Conservation (phyloP, 2,329 filamentous ascomycete species). For the Blumeria graminis region DNA sequence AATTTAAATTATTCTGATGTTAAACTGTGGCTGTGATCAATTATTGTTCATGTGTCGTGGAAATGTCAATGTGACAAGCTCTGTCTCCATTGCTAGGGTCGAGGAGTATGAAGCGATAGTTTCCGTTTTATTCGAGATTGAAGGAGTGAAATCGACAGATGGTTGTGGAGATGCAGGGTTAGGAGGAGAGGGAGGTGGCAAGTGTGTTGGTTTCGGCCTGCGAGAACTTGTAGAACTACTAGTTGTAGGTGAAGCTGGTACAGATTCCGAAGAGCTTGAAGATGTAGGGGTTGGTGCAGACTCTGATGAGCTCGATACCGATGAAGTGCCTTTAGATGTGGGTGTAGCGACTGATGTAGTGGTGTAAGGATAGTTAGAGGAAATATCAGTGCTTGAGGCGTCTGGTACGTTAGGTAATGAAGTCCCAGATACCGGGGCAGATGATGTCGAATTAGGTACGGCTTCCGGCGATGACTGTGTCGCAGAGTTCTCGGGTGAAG, state of each 20-base stretch:
- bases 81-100: conserved; percentile 3
- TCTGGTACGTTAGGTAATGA: too few species aligned
- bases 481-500: neutral
- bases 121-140: neutral
- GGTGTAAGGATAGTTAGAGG: too few species aligned
- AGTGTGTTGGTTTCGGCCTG: neutral
- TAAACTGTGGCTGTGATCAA: conserved; percentile 3
- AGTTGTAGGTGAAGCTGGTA: neutral
- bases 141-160: neutral
- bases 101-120: conserved; percentile 2
- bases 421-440: too few species aligned
- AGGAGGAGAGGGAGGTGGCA: neutral
- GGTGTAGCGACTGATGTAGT: neutral
- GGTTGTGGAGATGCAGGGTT: neutral
- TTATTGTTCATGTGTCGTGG: conserved; percentile 4
- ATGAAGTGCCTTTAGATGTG: neutral
- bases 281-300: neutral
- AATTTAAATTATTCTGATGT: neutral
- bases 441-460: neutral
- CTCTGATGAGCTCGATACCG: neutral
- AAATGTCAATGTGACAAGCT: conserved; percentile 2
- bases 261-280: neutral
- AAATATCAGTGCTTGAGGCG: too few species aligned
- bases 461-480: neutral
- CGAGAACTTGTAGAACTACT: neutral